phyloP scores from a whole-genome alignment of 2,329 filamentous ascomycete genomes.

The Beauveria sp. region DNA sequence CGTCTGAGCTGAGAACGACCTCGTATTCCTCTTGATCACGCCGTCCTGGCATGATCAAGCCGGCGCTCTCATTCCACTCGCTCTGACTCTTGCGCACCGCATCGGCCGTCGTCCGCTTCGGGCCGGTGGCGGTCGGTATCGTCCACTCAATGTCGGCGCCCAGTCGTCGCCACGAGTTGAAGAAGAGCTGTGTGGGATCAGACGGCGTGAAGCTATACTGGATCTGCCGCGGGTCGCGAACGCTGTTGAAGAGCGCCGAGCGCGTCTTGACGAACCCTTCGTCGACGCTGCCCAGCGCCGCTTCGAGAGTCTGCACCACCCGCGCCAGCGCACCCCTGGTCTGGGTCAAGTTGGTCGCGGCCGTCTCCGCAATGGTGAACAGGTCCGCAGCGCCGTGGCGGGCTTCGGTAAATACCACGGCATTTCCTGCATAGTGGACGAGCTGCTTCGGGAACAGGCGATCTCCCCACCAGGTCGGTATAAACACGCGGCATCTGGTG shows the following conservation, averaged over 20 bases:
- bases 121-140: slow-evolving; percentile 19
- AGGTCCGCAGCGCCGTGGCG: slow-evolving; percentile 16
- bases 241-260: slow-evolving; percentile 27
- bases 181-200: slow-evolving; percentile 30
- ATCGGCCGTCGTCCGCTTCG: slow-evolving; percentile 17
- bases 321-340: slow-evolving; percentile 18
- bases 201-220: slow-evolving; percentile 33
- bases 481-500: slow-evolving; percentile 24
- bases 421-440: slow-evolving; percentile 33
- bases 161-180: slow-evolving; percentile 39
- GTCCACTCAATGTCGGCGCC: slow-evolving; percentile 33
- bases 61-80: slow-evolving; percentile 23
- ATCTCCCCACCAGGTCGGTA: slow-evolving; percentile 34
- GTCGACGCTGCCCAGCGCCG: slow-evolving; percentile 24
- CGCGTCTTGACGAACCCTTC: slow-evolving; percentile 32
- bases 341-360: slow-evolving; percentile 11
- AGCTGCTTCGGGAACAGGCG: slow-evolving; percentile 25
- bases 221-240: slow-evolving; percentile 30
- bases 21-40: slow-evolving; percentile 19
- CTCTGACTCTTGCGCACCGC: slow-evolving; percentile 24
- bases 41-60: slow-evolving; percentile 25
- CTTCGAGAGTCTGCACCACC: slow-evolving; percentile 23
- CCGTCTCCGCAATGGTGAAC: slow-evolving; percentile 16
- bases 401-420: slow-evolving; percentile 32
- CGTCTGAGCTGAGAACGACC: slow-evolving; percentile 24